Conservation (phyloP, 108 stramenopile genomes). For the Chaetoceros tenuissimus region DNA sequence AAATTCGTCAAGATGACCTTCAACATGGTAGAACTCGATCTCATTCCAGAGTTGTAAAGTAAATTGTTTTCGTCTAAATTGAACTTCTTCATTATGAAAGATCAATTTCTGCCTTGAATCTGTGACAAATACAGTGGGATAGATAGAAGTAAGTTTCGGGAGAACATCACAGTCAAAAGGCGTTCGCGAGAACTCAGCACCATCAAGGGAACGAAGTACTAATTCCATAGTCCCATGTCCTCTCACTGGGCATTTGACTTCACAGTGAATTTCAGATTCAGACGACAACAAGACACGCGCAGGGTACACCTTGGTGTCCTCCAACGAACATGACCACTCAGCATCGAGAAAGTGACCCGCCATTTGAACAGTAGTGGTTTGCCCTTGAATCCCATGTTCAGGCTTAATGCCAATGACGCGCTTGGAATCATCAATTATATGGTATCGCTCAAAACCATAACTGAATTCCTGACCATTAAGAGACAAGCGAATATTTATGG, state of each 20-base stretch:
- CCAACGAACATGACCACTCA: background rate
- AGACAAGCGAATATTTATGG: background rate
- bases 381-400: background rate
- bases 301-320: too few relatives aligned
- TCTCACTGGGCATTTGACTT: too few relatives aligned
- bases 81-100: background rate
- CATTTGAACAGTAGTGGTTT: background rate
- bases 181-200: too few relatives aligned
- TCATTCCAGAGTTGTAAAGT: background rate
- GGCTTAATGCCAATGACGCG: background rate
- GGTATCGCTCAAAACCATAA: background rate
- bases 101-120: background rate
- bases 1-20: background rate
- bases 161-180: too few relatives aligned
- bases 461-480: background rate
- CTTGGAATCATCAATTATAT: background rate
- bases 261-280: too few relatives aligned
- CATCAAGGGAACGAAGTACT: too few relatives aligned
- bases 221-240: too few relatives aligned
- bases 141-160: background rate
- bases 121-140: background rate
- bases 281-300: too few relatives aligned
- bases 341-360: background rate
- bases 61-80: background rate
- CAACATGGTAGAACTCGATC: background rate